These are phyloP conservation scores for Trichoderma sp. DNA, from an alignment of 2,329 filamentous ascomycete species.

Conservation along the genomic window DNA sequence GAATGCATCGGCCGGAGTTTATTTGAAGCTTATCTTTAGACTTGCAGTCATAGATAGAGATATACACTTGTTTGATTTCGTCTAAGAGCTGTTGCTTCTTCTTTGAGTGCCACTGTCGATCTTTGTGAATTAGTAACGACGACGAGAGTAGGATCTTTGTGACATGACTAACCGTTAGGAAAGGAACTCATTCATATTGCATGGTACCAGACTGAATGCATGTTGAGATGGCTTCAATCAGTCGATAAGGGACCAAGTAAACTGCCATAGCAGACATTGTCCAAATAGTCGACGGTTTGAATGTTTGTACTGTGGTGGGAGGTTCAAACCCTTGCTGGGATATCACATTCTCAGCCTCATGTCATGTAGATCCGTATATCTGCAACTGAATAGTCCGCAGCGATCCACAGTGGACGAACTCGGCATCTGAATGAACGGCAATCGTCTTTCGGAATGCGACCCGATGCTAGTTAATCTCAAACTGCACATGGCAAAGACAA, in stretches of 20 bases:
- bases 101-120: neutral
- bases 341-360: neutral
- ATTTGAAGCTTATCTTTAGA: neutral
- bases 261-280: neutral
- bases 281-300: neutral
- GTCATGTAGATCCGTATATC: neutral
- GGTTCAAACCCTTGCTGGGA: neutral
- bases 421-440: neutral
- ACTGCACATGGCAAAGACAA: neutral
- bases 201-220: neutral
- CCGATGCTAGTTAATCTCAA: neutral
- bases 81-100: neutral
- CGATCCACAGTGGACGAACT: neutral
- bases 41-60: constrained; percentile 3
- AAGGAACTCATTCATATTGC: neutral
- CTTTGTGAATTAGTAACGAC: neutral
- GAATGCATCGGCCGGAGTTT: constrained; percentile 15
- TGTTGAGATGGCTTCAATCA: neutral
- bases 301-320: neutral
- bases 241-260: neutral
- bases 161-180: neutral
- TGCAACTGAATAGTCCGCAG: neutral
- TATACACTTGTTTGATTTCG: neutral
- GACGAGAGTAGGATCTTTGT: neutral
- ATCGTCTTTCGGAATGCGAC: neutral